These are phyloP conservation scores for Davidsoniella eucalypti DNA, from an alignment of 2,329 filamentous ascomycete genomes.

Conservation along the genomic window DNA sequence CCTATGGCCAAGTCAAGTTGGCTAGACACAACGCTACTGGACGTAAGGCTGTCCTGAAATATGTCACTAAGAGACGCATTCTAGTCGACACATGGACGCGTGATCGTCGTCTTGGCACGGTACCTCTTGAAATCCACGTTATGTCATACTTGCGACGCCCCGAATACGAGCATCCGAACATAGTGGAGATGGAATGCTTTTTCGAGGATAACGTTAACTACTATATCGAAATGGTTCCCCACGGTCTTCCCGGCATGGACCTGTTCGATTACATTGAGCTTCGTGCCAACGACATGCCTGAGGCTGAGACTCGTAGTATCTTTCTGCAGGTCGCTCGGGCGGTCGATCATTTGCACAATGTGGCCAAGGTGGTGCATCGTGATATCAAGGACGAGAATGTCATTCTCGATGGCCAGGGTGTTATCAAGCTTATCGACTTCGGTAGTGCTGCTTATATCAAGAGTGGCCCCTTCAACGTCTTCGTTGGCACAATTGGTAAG, in stretches of 20 bases:
- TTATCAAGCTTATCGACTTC: slow-evolving; percentile 96
- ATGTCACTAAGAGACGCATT: slow-evolving; percentile 91
- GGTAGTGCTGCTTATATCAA: slow-evolving; percentile 97
- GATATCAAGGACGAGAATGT: slow-evolving; percentile 99
- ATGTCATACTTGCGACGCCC: slow-evolving; percentile 77
- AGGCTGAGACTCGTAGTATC: slow-evolving; percentile 82
- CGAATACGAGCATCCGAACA: slow-evolving; percentile 48
- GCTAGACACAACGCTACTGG: slow-evolving; percentile 67
- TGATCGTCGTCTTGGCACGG: slow-evolving; percentile 80
- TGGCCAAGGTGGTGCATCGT: slow-evolving; percentile 81
- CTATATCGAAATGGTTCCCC: slow-evolving; percentile 96
- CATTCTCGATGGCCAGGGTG: slow-evolving; percentile 83
- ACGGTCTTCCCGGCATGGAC: slow-evolving; percentile 93
- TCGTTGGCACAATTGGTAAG: slow-evolving; percentile 94
- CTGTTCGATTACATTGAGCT: slow-evolving; percentile 98
- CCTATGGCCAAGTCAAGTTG: slow-evolving; percentile 94
- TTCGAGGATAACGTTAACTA: slow-evolving; percentile 80
- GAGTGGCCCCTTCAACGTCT: slow-evolving; percentile 95
- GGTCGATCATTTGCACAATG: slow-evolving; percentile 79
- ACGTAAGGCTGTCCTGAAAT: slow-evolving; percentile 88
- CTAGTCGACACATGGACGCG: slow-evolving; percentile 97
- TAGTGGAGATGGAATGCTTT: slow-evolving; percentile 57
- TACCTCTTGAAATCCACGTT: slow-evolving; percentile 93
- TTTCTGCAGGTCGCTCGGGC: slow-evolving; percentile 86
- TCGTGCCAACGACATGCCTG: slow-evolving; percentile 77